These are phyloP conservation scores for Eucalyptus pauciflora DNA, from an alignment of 345 rosid species.

Conservation along the genomic window DNA sequence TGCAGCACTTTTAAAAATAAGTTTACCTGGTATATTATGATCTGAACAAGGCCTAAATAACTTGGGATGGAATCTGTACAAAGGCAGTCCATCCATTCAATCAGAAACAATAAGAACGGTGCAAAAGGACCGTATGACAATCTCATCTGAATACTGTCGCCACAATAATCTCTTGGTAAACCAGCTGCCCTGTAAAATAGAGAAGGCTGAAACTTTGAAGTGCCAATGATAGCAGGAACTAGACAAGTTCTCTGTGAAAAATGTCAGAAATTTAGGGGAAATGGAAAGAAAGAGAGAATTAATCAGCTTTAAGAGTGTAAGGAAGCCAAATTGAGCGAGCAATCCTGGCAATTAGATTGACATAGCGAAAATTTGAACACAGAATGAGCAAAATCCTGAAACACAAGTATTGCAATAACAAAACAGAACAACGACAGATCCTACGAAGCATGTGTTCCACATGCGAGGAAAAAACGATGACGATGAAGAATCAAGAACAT, in stretches of 20 bases:
- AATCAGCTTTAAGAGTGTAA: background rate
- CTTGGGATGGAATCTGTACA: constrained; percentile 48
- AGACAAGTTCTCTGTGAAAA: background rate
- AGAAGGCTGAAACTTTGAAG: background rate
- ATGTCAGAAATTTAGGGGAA: background rate
- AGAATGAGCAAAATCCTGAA: background rate
- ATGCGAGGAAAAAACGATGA: background rate
- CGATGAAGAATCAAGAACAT: background rate
- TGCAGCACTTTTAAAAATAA: background rate
- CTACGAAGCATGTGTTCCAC: background rate
- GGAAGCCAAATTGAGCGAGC: background rate
- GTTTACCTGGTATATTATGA: constrained; percentile 48
- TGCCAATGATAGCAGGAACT: background rate
- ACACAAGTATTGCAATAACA: background rate
- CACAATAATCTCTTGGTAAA: constrained; percentile 45
- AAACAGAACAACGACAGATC: background rate
- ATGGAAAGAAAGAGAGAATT: background rate
- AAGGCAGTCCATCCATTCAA: constrained; percentile 64
- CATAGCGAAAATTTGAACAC: background rate
- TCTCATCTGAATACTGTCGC: constrained; percentile 45
- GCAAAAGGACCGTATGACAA: constrained; percentile 55
- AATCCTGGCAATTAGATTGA: background rate
- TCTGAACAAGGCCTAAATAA: constrained; percentile 46
- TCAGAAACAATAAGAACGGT: constrained; percentile 37
- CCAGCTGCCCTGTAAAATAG: constrained; percentile 43